Conservation (phyloP, 164 flowering plant genomes). For the Houttuynia cordata region DNA sequence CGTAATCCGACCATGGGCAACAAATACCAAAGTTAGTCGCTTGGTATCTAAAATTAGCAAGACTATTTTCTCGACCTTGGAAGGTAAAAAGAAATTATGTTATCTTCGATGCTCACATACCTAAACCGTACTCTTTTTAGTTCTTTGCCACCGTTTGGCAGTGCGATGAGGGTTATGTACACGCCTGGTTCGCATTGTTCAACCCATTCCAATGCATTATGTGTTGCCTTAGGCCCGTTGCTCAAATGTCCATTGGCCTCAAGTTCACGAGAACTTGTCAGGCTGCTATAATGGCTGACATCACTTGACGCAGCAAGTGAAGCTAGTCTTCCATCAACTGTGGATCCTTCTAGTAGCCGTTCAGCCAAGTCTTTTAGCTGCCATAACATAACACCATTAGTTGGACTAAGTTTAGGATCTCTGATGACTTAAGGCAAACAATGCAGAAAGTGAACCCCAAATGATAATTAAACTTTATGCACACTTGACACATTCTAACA, state of each 20-base stretch:
- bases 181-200: conserved; percentile 83
- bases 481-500: no score
- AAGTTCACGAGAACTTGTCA: conserved; percentile 14
- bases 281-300: conserved; percentile 19
- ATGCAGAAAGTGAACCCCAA: no score
- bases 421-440: no score
- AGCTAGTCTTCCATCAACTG: conserved; percentile 9
- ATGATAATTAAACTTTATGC: no score
- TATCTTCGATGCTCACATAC: conserved; percentile 20
- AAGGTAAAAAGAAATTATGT: background rate
- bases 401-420: no score
- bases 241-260: conserved; percentile 21
- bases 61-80: background rate
- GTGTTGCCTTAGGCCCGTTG: conserved; percentile 26
- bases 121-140: conserved; percentile 90
- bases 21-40: no score
- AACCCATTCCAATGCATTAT: conserved; percentile 41
- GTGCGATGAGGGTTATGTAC: conserved; percentile 47
- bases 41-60: no score
- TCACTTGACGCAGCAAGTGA: conserved; percentile 18
- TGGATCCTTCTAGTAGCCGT: conserved; percentile 22
- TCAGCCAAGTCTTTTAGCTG: conserved; percentile 71
- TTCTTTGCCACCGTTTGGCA: conserved; percentile 57
- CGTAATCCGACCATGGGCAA: background rate
- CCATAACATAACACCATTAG: conserved; percentile 5